Evolutionary conservation across 306 rosid species (phyloP).

Genomic region (Pyrus pyrifolia): DNA sequence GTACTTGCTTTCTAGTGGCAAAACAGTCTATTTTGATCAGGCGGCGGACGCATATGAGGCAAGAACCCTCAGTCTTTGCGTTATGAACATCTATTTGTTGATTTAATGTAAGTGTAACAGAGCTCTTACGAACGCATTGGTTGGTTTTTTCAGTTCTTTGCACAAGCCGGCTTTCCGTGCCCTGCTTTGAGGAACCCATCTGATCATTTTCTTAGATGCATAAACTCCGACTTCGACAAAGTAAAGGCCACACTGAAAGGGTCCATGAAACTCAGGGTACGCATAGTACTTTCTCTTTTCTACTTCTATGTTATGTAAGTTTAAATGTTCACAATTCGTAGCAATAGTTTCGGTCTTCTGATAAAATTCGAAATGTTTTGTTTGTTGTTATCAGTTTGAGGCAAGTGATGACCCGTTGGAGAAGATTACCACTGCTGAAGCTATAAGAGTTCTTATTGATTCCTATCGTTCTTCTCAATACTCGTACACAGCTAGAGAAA

Average conservation of each 20-base stretch:
- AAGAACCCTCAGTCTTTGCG: not conserved
- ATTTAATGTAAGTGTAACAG: not conserved
- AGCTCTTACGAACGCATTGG: not conserved
- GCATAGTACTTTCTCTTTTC: not conserved
- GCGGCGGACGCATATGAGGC: slow-evolving; percentile 96
- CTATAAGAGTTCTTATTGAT: slow-evolving; percentile 62
- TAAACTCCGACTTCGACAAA: slow-evolving; percentile 95
- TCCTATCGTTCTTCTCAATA: slow-evolving; percentile 67
- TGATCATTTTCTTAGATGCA: slow-evolving; percentile 89
- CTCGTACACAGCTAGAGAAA: slow-evolving; percentile 59
- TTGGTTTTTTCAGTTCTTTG: slow-evolving; percentile 65
- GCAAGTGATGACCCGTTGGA: slow-evolving; percentile 82
- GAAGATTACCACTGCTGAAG: slow-evolving; percentile 76
- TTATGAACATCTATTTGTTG: not conserved
- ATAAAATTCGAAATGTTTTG: not conserved
- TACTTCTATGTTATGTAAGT: not conserved
- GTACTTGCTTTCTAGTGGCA: slow-evolving; percentile 87
- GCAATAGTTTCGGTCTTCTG: not conserved
- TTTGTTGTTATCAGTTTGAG: slow-evolving; percentile 49
- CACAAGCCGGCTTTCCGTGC: slow-evolving; percentile 97
- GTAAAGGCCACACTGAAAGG: slow-evolving; percentile 81
- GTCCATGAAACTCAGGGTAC: slow-evolving; percentile 87
- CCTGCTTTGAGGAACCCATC: slow-evolving; percentile 97
- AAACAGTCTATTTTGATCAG: slow-evolving; percentile 89
- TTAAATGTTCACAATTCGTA: not conserved